These are phyloP conservation scores for Plectosphaerella cucumerina DNA, from an alignment of 2,329 filamentous ascomycete genomes.

Conservation along the genomic window DNA sequence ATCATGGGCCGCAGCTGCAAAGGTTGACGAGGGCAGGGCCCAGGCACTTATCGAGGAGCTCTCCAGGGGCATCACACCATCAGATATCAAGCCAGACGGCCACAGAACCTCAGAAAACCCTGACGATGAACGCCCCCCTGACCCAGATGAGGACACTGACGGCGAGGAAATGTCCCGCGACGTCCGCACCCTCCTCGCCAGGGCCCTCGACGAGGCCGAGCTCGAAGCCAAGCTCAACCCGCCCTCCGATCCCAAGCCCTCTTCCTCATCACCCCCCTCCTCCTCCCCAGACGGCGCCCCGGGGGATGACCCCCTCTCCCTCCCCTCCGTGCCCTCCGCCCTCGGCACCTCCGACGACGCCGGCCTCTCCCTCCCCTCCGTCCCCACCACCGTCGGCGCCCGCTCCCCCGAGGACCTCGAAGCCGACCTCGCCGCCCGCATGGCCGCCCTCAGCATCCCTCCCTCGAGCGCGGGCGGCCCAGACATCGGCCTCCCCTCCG, in stretches of 20 bases:
- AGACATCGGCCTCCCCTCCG: constrained; percentile 38
- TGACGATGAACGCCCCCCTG: not conserved
- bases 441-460: constrained; percentile 45
- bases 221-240: constrained; percentile 20
- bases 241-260: not conserved
- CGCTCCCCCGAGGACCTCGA: constrained; percentile 28
- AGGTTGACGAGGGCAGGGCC: constrained; percentile 24
- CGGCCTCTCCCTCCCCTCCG: constrained; percentile 29
- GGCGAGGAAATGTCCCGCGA: constrained; percentile 42
- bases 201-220: constrained; percentile 41
- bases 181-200: constrained; percentile 39
- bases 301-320: constrained; percentile 19
- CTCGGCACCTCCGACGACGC: constrained; percentile 3
- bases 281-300: not conserved
- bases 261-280: not conserved
- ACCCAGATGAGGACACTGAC: constrained; percentile 42
- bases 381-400: constrained; percentile 31
- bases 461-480: constrained; percentile 28
- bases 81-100: constrained; percentile 1
- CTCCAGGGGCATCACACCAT: constrained; percentile 23
- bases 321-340: constrained; percentile 42
- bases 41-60: constrained; percentile 32
- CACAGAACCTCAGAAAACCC: not conserved
- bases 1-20: constrained; percentile 16
- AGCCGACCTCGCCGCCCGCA: constrained; percentile 45